Percentiles rank a stretch among this genome's conserved stretches.
These are phyloP conservation scores for Mycena belliarum DNA, from an alignment of 768 basidiomycete species.

Conservation along the genomic window DNA sequence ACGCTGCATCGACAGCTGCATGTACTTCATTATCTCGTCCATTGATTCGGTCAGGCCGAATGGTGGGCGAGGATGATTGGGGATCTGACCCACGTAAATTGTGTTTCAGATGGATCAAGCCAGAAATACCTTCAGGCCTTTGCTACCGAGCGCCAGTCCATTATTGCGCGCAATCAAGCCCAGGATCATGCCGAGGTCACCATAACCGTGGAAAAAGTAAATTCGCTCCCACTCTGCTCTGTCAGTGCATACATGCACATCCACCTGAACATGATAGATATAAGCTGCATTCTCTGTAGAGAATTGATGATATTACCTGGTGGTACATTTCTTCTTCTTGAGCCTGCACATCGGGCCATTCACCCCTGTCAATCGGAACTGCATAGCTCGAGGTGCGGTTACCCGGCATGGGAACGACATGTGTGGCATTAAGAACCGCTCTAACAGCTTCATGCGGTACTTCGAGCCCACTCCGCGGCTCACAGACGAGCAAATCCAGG, in stretches of 20 bases:
- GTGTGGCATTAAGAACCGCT: constrained; percentile 46
- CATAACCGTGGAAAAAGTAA: constrained; percentile 62
- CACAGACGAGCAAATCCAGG: constrained; percentile 63
- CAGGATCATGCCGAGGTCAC: constrained; percentile 73
- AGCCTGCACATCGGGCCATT: constrained; percentile 35
- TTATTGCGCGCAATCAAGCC: constrained; percentile 53
- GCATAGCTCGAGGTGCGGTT: constrained; percentile 68
- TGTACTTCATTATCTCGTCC: constrained; percentile 51
- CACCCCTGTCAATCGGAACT: constrained; percentile 40
- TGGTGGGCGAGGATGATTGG: constrained; percentile 44
- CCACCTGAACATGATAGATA: constrained; percentile 43
- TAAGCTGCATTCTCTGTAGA: not conserved
- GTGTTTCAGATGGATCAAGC: not conserved
- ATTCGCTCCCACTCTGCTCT: constrained; percentile 51
- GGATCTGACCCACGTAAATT: constrained; percentile 29
- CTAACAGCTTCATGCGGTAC: constrained; percentile 40
- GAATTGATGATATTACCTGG: constrained; percentile 32
- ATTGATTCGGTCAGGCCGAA: constrained; percentile 54
- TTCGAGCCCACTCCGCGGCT: constrained; percentile 36
- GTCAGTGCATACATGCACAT: constrained; percentile 59
- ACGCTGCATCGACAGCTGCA: constrained; percentile 54
- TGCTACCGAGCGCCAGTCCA: constrained; percentile 50
- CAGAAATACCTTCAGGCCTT: constrained; percentile 59
- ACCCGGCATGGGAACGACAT: constrained; percentile 48
- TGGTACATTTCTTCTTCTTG: constrained; percentile 38